Conservation (phyloP, 2,329 filamentous ascomycete species). For the Lachnellula subtilissima region DNA sequence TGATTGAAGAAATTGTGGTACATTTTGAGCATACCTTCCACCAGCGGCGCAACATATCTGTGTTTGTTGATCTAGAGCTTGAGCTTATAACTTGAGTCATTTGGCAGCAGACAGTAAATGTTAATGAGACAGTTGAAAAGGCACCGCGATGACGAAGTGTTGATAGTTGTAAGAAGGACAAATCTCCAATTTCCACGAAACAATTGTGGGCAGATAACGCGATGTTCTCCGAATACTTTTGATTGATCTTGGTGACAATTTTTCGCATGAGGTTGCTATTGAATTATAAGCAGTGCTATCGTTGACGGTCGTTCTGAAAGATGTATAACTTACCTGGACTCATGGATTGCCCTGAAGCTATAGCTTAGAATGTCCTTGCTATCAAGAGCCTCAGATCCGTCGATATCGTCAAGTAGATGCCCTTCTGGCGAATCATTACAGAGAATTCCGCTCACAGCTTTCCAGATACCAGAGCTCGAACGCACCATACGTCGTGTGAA, state of each 20-base stretch:
- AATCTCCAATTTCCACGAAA: constrained; percentile 62
- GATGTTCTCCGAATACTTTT: constrained; percentile 38
- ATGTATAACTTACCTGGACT: constrained; percentile 63
- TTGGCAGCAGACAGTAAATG: constrained; percentile 77
- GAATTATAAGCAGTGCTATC: background rate
- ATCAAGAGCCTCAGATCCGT: constrained; percentile 64
- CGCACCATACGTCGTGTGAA: constrained; percentile 51
- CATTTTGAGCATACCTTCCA: constrained; percentile 53
- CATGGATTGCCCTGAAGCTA: constrained; percentile 91
- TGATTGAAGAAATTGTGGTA: background rate
- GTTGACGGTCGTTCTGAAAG: background rate
- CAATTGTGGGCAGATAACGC: constrained; percentile 41
- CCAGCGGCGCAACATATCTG: constrained; percentile 54
- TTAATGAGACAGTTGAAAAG: constrained; percentile 87
- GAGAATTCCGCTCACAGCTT: constrained; percentile 67
- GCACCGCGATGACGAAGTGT: constrained; percentile 85
- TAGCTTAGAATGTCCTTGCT: constrained; percentile 91
- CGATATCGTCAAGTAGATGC: constrained; percentile 71
- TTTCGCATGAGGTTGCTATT: constrained; percentile 65
- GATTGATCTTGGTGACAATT: constrained; percentile 47
- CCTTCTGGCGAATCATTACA: constrained; percentile 96
- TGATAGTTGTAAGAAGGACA: constrained; percentile 78
- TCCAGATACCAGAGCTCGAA: constrained; percentile 69
- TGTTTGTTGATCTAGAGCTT: constrained; percentile 13
- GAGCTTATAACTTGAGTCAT: constrained; percentile 44